Evolutionary conservation across 2,329 filamentous ascomycete species (phyloP).

Genomic region (Colletotrichum brevisporum): DNA sequence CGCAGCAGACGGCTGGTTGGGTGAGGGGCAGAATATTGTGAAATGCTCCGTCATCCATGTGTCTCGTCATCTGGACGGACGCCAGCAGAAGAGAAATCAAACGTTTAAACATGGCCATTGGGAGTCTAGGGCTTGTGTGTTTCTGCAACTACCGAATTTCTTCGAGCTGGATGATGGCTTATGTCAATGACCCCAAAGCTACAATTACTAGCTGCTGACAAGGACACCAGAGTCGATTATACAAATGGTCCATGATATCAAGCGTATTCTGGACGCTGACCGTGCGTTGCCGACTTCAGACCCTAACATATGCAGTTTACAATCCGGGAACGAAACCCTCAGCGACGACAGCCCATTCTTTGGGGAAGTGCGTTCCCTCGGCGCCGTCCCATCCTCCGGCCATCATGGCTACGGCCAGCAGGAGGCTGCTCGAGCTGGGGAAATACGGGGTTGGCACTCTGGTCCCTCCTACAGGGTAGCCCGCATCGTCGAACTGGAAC

Average conservation of each 20-base stretch:
- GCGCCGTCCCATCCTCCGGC: constrained; percentile 68
- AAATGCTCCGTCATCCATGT: constrained; percentile 61
- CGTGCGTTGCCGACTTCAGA: no score
- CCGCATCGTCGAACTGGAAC: constrained; percentile 69
- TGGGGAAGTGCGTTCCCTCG: constrained; percentile 62
- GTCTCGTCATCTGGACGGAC: constrained; percentile 29
- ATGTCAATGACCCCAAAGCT: not conserved
- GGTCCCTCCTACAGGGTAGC: constrained; percentile 66
- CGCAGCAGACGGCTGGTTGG: constrained; percentile 43
- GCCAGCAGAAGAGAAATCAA: constrained; percentile 36
- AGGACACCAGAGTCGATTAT: no score
- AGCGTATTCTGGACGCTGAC: no score
- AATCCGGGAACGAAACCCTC: constrained; percentile 59
- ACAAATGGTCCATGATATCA: no score
- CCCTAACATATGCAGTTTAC: not conserved
- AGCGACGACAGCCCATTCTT: constrained; percentile 60
- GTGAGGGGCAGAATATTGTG: constrained; percentile 72
- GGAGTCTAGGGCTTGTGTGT: not conserved
- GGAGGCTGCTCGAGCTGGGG: constrained; percentile 62
- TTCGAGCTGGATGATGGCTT: not conserved
- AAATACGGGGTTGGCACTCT: constrained; percentile 72
- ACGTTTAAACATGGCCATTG: constrained; percentile 7
- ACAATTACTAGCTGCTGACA: no score
- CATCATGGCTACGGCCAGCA: constrained; percentile 70
- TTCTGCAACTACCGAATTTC: not conserved